Evolutionary conservation across 169 alveolate species (phyloP), one percentile per base, ranked within the genome.

Genomic region (Perkinsus olseni): DNA sequence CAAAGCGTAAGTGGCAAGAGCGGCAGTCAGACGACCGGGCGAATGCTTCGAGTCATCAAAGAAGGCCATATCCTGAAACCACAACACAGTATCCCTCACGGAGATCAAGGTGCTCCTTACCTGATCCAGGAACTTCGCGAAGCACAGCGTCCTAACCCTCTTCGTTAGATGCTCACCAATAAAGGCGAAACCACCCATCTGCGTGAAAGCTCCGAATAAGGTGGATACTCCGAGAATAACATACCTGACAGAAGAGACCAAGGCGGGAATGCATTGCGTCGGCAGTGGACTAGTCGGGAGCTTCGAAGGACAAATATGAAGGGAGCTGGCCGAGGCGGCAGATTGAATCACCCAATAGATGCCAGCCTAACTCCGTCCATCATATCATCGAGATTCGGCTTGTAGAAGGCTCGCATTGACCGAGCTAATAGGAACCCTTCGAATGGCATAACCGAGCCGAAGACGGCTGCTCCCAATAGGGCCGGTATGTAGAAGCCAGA

Each of bases 1-100:
- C 91, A 39, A 94, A 74, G 74, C 93, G 95, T 31, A 91, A 91
- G 37, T 93, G 82, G 37, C 92, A 38, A 94, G 91, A 51, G 93
- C 92, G 0, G 95, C 92, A 36, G 96, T 92, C 39, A 96, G 92
- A 0, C 95, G 93, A 4, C 97, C 97, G 38, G 97, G 93, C 39
- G 96, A 38, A 92, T 96, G 95, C 38, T 94, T 40, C 13, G 94
- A 74, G 6, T 93, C 91, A 91, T 96, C 97, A 92, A 94, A 96
- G 91, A 92, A 96, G 6, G 95, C 74, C 50, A 94, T 74, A 36
- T 95, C 96, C 94, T 95, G 93, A n/a, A n/a, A n/a, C n/a, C n/a
- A n/a, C n/a, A 74, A 93, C 34, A 8, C 21, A 74, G 31, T 20
- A 74, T 11, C 38, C 31, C 91, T 74, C 31, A 38, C 21, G 31